These are phyloP conservation scores for Chaetomium fimeti DNA, from an alignment of 495 filamentous ascomycete genomes.

Conservation along the genomic window DNA sequence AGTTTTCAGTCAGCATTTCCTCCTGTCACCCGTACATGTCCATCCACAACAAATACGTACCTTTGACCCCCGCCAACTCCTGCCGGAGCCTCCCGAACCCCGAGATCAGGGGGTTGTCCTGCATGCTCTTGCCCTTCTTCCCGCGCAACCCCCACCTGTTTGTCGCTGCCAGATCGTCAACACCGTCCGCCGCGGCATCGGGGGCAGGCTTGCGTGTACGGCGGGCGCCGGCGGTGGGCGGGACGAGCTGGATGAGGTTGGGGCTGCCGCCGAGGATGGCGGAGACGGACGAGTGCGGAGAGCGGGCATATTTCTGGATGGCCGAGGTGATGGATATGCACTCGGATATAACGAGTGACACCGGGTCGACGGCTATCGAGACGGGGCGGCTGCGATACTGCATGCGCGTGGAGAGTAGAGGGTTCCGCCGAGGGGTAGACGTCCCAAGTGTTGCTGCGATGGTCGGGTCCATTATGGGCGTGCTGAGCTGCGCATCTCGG, in stretches of 20 bases:
- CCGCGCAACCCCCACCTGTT: constrained; percentile 86
- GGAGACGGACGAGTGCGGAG: constrained; percentile 94
- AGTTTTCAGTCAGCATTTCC: constrained; percentile 25
- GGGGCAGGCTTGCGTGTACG: constrained; percentile 37
- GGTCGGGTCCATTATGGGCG: constrained; percentile 38
- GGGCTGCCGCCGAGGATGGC: constrained; percentile 85
- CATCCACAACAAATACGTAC: constrained; percentile 38
- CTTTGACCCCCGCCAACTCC: constrained; percentile 87
- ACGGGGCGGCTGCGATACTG: constrained; percentile 53
- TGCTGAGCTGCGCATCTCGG: constrained; percentile 43
- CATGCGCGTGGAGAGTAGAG: constrained; percentile 38
- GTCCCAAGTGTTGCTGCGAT: constrained; percentile 28
- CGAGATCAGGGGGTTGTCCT: constrained; percentile 95
- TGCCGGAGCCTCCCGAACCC: constrained; percentile 87
- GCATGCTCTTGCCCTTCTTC: constrained; percentile 97
- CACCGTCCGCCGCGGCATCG: constrained; percentile 30
- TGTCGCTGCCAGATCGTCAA: constrained; percentile 43
- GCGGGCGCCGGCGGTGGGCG: constrained; percentile 39
- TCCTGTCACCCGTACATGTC: background rate
- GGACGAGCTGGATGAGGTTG: constrained; percentile 50
- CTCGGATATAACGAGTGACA: constrained; percentile 95
- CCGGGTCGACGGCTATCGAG: constrained; percentile 86
- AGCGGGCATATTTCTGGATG: constrained; percentile 96
- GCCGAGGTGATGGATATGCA: constrained; percentile 97
- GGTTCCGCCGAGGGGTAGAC: constrained; percentile 26